Percentiles rank a stretch among this genome's conserved stretches.
Conservation (phyloP, 306 rosid species). For the Hylodesmum podocarpum region DNA sequence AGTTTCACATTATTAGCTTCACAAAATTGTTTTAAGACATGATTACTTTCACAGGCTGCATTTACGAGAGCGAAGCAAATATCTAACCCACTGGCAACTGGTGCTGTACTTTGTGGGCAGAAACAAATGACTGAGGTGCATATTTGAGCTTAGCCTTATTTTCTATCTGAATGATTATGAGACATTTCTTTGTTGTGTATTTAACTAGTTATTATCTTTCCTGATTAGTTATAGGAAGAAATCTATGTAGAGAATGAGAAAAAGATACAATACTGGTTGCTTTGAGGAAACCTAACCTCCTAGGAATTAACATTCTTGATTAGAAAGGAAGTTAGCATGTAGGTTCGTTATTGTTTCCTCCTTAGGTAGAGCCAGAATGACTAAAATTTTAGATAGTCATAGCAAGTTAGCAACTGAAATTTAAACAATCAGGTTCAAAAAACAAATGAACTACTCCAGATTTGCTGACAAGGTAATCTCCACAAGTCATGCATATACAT, state of each 20-base stretch:
- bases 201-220: slow-evolving; percentile 2
- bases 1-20: slow-evolving; percentile 23
- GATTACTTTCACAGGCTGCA: slow-evolving; percentile 69
- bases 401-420: neutral
- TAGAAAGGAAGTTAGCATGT: neutral
- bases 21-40: neutral
- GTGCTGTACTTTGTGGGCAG: slow-evolving; percentile 88
- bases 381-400: neutral
- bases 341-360: neutral
- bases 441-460: neutral
- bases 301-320: neutral
- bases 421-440: neutral
- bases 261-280: slow-evolving; percentile 6
- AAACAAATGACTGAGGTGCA: slow-evolving; percentile 91
- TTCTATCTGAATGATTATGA: neutral
- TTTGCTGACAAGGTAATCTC: neutral
- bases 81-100: slow-evolving; percentile 61
- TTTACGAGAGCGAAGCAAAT: slow-evolving; percentile 69
- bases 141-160: slow-evolving; percentile 9
- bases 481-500: neutral
- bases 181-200: neutral
- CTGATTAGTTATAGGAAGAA: slow-evolving; percentile 5
- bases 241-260: neutral
- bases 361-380: slow-evolving; percentile 5
- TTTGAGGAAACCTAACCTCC: slow-evolving; percentile 3